These are phyloP conservation scores for Durotheca rogersii DNA, from an alignment of 495 filamentous ascomycete genomes.

Conservation along the genomic window DNA sequence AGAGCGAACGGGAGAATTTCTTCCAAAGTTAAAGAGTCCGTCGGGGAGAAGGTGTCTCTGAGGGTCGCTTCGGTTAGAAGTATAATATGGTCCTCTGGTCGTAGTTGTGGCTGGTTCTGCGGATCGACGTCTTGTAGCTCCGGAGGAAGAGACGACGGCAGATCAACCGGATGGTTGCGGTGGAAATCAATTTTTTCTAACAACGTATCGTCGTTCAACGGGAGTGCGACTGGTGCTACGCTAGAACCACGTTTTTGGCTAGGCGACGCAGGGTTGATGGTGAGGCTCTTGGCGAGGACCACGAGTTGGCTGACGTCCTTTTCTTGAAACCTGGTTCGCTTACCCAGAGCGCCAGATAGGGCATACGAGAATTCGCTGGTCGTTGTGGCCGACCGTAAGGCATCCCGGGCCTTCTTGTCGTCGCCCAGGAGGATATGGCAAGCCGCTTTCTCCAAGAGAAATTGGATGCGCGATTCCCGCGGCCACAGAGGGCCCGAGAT, in stretches of 20 bases:
- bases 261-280: conserved; percentile 4
- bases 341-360: conserved; percentile 82
- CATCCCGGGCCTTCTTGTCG: conserved; percentile 70
- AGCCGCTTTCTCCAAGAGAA: conserved; percentile 76
- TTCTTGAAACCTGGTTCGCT: conserved; percentile 90
- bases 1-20: conserved; percentile 89
- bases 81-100: conserved; percentile 80
- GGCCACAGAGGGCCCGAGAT: conserved; percentile 25
- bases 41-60: conserved; percentile 78
- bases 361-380: conserved; percentile 74
- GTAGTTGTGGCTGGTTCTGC: conserved; percentile 76
- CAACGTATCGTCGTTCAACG: conserved; percentile 89
- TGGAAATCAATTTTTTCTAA: conserved; percentile 82
- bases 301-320: conserved; percentile 88
- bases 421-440: conserved; percentile 84
- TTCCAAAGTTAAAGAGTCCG: conserved; percentile 83
- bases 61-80: conserved; percentile 83
- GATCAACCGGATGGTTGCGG: conserved; percentile 45
- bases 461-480: conserved; percentile 56
- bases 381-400: conserved; percentile 64
- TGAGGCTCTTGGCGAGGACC: conserved; percentile 77
- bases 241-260: conserved; percentile 5
- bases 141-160: conserved; percentile 54
- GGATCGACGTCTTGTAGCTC: conserved; percentile 65
- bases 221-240: conserved; percentile 61